A percentile compares a stretch with the other conserved stretches of the same genome.
These are phyloP conservation scores for Kregervanrija delftensis DNA, from an alignment of 805 yeast species.

Conservation along the genomic window DNA sequence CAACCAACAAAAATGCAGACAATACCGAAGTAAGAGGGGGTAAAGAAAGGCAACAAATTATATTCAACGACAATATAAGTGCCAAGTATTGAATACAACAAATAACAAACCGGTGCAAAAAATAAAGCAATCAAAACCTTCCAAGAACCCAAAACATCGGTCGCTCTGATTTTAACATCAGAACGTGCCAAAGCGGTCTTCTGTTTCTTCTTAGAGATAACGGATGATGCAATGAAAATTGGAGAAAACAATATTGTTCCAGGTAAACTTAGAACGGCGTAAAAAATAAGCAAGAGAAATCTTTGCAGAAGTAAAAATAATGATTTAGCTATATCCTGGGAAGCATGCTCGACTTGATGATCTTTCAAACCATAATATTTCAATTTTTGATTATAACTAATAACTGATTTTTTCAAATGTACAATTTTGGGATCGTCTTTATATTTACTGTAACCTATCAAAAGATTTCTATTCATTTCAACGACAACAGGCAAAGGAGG, in stretches of 20 bases:
- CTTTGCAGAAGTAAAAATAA: conserved; percentile 51
- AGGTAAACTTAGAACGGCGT: conserved; percentile 66
- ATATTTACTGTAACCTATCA: conserved; percentile 72
- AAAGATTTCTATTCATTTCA: conserved; percentile 83
- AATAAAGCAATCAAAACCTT: conserved; percentile 84
- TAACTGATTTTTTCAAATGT: conserved; percentile 54
- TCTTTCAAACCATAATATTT: conserved; percentile 59
- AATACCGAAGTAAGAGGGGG: conserved; percentile 3
- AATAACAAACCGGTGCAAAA: conserved; percentile 77
- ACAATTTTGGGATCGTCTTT: conserved; percentile 66
- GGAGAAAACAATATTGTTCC: conserved; percentile 86
- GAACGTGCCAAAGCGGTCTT: conserved; percentile 76
- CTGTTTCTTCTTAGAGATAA: conserved; percentile 67
- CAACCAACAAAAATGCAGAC: conserved; percentile 37
- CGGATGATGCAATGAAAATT: conserved; percentile 69
- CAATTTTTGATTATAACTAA: conserved; percentile 60
- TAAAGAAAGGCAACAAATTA: conserved; percentile 10
- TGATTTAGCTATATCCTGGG: conserved; percentile 43
- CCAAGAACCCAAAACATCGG: conserved; percentile 96
- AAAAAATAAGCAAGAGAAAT: conserved; percentile 43
- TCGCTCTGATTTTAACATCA: conserved; percentile 80
- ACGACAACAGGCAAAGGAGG: conserved; percentile 82
- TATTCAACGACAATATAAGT: conserved; percentile 18
- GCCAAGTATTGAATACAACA: conserved; percentile 65
- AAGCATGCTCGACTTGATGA: conserved; percentile 59